These are phyloP conservation scores for Diaporthe capsici DNA, from an alignment of 2,329 filamentous ascomycete species.

Conservation along the genomic window DNA sequence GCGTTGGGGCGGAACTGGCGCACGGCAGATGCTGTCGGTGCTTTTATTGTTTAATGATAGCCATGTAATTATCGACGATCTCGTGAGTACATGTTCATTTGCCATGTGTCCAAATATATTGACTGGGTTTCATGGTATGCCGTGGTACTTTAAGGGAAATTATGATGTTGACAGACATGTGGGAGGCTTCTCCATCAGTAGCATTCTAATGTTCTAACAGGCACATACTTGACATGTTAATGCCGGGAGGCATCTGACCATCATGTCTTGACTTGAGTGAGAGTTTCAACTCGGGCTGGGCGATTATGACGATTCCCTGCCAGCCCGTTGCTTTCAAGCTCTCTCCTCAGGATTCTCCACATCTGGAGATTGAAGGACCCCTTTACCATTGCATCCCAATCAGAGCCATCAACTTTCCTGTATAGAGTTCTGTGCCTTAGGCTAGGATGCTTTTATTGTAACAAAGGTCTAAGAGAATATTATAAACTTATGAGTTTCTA, in stretches of 20 bases:
- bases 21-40: background rate
- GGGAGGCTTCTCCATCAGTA: background rate
- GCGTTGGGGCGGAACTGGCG: slow-evolving; percentile 49
- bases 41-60: slow-evolving; percentile 17
- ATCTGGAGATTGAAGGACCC: background rate
- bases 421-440: background rate
- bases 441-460: background rate
- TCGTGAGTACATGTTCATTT: background rate
- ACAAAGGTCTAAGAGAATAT: no score
- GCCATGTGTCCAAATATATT: background rate
- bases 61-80: background rate
- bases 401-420: background rate
- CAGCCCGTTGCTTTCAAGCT: no score
- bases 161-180: background rate
- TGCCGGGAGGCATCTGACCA: no score
- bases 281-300: background rate
- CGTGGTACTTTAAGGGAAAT: background rate
- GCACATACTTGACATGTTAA: background rate
- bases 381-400: background rate
- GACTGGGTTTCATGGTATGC: background rate
- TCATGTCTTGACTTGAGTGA: background rate
- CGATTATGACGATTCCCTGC: background rate
- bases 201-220: background rate
- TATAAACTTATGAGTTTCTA: no score
- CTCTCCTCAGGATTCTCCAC: background rate